Conservation (phyloP, 805 yeast genomes). For the Kregervanrija pseudodelftensis region DNA sequence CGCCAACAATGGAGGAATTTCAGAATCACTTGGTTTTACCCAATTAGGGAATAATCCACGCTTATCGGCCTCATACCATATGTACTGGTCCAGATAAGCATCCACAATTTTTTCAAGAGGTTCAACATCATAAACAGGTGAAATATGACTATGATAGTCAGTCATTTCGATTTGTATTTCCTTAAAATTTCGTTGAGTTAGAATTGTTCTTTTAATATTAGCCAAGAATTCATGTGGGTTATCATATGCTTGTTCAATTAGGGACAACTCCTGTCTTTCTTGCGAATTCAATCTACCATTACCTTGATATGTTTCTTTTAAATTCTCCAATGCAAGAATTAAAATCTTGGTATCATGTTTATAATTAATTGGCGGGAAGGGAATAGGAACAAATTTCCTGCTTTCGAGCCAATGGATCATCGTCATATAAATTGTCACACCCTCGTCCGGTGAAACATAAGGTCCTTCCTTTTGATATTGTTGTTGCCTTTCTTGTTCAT, state of each 20-base stretch:
- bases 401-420: constrained; percentile 90
- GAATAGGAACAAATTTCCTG: constrained; percentile 76
- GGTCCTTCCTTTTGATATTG: constrained; percentile 82
- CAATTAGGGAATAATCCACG: constrained; percentile 87
- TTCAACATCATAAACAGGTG: constrained; percentile 83
- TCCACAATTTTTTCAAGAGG: constrained; percentile 94
- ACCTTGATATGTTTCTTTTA: constrained; percentile 74
- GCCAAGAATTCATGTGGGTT: constrained; percentile 91
- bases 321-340: constrained; percentile 79
- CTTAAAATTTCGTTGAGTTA: constrained; percentile 88
- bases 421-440: constrained; percentile 76
- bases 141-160: constrained; percentile 78
- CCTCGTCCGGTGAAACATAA: constrained; percentile 76
- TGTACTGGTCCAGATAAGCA: constrained; percentile 89
- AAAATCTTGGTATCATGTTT: constrained; percentile 89
- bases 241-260: constrained; percentile 94
- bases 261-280: constrained; percentile 87
- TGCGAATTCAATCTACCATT: constrained; percentile 73
- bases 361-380: constrained; percentile 88
- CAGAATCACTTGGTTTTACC: constrained; percentile 93
- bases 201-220: constrained; percentile 70
- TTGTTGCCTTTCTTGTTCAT: constrained; percentile 85
- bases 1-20: constrained; percentile 84
- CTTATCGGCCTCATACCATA: constrained; percentile 93
- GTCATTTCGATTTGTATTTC: constrained; percentile 83